Base-by-base conservation (phyloP, 495 filamentous ascomycete species). In the Xylaria sp. region DNA sequence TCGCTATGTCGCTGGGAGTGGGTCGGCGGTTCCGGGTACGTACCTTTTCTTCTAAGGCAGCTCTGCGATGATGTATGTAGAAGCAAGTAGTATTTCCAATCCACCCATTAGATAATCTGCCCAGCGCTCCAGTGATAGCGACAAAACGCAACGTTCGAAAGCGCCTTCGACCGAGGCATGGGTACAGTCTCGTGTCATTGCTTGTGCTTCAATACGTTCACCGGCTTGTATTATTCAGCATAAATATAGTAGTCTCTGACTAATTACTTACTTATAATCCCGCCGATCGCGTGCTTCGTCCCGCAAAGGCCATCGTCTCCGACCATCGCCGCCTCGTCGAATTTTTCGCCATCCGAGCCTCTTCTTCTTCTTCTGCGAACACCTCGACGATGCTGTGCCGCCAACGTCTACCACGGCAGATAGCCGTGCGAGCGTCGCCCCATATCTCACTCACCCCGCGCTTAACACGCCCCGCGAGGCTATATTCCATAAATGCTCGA, bases 381-480 rank as follows among this genome's bases (percentile, higher is more conserved):
- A 33, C 21, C 37, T 63, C 43, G 59, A 82, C 69, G 57, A 88
- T 87, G 85, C 77, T 87, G 75, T 84, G 83, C 77, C 82, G 83
- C 72, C 85, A 87, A 78, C 82, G 78, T 63, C 71, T 87, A 24
- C 80, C 84, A 73, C 87, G 86, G 84, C 81, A 83, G 67, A 68
- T 80, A 57, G 83, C 82, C 71, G 82, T 84, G 64, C 81, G 80
- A 44, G 76, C 71, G 2, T 64, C 74, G 31, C 67, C 74, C 24
- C 71, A 52, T 50, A 67, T 79, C 70, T 71, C 58, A 26, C 71
- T 68, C 50, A 72, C 72, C 33, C 41, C 76, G 8, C 68, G 73
- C 55, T 55, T 72, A 9, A 48, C 40, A 57, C 70, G 63, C 24
- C 53, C 63, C 3, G 43, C 69, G 31, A 69, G 75, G 12, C 43